Evolutionary conservation across 768 basidiomycete species (phyloP).

Genomic region (Polyporus arcularius): DNA sequence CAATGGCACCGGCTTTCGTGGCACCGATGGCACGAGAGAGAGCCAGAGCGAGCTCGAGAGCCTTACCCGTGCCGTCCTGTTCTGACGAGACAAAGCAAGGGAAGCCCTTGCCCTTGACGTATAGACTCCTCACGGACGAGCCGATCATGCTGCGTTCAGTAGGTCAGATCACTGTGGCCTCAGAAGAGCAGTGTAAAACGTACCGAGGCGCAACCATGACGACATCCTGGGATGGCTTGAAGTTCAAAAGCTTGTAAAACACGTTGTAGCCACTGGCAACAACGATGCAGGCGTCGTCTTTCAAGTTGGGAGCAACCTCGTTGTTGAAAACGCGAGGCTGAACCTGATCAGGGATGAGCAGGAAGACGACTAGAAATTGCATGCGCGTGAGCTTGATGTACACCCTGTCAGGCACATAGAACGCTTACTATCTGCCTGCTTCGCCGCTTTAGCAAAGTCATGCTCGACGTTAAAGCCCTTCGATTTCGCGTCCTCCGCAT

Average conservation of each 20-base stretch:
- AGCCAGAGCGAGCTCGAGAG: constrained; percentile 48
- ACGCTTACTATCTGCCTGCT: constrained; percentile 52
- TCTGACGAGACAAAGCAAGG: constrained; percentile 68
- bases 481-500: constrained; percentile 56
- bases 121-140: constrained; percentile 62
- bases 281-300: constrained; percentile 49
- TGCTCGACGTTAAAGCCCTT: constrained; percentile 61
- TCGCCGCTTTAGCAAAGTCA: constrained; percentile 56
- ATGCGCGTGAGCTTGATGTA: neutral
- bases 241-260: constrained; percentile 58
- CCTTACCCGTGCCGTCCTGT: constrained; percentile 57
- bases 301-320: constrained; percentile 50
- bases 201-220: constrained; percentile 70
- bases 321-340: constrained; percentile 65
- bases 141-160: constrained; percentile 57
- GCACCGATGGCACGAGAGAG: constrained; percentile 61
- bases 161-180: neutral
- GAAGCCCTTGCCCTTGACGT: constrained; percentile 60
- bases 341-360: constrained; percentile 65
- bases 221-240: constrained; percentile 54
- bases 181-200: neutral
- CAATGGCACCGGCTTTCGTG: constrained; percentile 63
- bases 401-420: neutral
- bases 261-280: constrained; percentile 70
- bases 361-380: constrained; percentile 48